Evolutionary conservation across 306 rosid genomes (phyloP).

Genomic region (Quercus berberidifolia): DNA sequence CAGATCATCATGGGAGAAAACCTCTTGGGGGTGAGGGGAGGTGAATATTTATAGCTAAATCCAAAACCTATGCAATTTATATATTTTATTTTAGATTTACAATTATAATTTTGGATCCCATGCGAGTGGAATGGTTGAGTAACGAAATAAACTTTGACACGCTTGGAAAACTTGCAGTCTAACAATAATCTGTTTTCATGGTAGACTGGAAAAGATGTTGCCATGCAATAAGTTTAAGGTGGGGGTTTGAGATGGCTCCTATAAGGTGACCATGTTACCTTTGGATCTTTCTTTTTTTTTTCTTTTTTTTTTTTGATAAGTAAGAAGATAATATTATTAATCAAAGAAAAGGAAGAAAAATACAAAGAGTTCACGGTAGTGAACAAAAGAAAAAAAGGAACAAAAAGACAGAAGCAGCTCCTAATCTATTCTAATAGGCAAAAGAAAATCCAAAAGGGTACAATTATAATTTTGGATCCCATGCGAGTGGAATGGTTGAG

Average conservation of each 20-base stretch:
- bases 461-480: neutral
- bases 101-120: neutral
- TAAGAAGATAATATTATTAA: no score
- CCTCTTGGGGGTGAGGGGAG: constrained; percentile 78
- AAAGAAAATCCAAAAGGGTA: no score
- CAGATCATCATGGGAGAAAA: constrained; percentile 83
- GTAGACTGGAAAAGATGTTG: constrained; percentile 90
- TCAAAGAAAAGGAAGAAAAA: no score
- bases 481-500: constrained; percentile 15
- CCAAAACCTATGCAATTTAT: neutral
- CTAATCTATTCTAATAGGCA: no score
- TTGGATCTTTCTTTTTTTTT: no score
- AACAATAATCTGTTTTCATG: constrained; percentile 5
- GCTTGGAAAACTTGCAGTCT: neutral
- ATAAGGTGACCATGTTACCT: no score
- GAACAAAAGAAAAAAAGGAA: no score
- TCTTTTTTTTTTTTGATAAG: no score
- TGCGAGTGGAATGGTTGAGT: constrained; percentile 13
- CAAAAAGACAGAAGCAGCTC: no score
- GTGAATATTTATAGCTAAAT: constrained; percentile 23
- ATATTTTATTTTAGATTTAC: neutral
- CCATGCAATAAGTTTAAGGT: constrained; percentile 37
- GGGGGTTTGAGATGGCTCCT: no score
- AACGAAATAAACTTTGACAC: neutral
- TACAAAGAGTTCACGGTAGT: no score